Evolutionary conservation across 129 eudicot species (phyloP).

Genomic region (Pittosporum tobira): DNA sequence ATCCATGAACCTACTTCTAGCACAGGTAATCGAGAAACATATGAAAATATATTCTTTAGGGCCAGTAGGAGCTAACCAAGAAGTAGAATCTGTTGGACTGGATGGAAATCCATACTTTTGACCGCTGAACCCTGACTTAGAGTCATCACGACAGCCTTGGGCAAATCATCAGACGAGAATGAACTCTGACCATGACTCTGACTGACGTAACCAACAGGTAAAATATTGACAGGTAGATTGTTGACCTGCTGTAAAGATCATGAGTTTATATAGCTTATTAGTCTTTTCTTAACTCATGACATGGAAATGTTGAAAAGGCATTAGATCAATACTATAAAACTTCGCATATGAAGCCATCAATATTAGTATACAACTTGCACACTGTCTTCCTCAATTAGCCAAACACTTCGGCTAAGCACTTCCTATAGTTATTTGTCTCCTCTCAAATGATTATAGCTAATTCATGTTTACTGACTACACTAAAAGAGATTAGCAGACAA

Average conservation of each 20-base stretch:
- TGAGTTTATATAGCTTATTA: slow-evolving; percentile 4
- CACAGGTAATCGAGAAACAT: neutral
- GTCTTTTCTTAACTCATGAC: neutral
- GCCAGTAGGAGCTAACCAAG: slow-evolving; percentile 48
- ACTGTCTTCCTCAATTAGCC: neutral
- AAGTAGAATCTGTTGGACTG: slow-evolving; percentile 61
- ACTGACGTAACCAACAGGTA: slow-evolving; percentile 43
- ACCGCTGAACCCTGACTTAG: slow-evolving; percentile 62
- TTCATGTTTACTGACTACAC: too few species aligned
- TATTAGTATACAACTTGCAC: neutral
- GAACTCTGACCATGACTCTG: slow-evolving; percentile 67
- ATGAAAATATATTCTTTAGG: neutral
- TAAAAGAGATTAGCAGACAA: too few species aligned
- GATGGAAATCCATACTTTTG: slow-evolving; percentile 84
- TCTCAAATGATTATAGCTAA: neutral
- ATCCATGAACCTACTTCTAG: neutral
- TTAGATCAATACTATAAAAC: neutral
- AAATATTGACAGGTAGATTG: slow-evolving; percentile 42
- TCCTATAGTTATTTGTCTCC: neutral
- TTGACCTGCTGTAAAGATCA: slow-evolving; percentile 38
- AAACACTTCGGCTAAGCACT: too few species aligned
- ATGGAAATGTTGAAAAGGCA: neutral
- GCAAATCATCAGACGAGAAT: slow-evolving; percentile 72
- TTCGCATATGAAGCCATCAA: too few species aligned
- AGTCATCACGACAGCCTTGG: slow-evolving; percentile 60